A percentile compares a stretch with the other conserved stretches of the same genome.
These are phyloP conservation scores for Syzygium aromaticum DNA, from an alignment of 345 rosid genomes.

Conservation along the genomic window DNA sequence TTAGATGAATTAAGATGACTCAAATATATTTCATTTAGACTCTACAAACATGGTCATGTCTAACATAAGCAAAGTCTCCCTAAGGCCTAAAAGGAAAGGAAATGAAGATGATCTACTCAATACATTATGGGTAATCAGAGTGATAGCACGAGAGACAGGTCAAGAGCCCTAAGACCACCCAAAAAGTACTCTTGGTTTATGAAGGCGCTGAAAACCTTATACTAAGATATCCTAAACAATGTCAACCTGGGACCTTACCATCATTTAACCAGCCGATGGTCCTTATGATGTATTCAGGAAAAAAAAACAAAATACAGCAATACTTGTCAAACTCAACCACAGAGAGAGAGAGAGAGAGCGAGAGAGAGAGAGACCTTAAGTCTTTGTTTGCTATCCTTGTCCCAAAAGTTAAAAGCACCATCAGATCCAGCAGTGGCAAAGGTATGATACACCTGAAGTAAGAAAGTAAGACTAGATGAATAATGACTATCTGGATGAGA, in stretches of 20 bases:
- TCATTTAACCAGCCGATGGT: neutral
- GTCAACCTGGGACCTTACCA: neutral
- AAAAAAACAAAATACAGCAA: neutral
- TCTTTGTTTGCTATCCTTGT: conserved; percentile 97
- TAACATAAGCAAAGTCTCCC: neutral
- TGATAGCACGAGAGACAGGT: neutral
- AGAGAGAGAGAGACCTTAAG: conserved; percentile 54
- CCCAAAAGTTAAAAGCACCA: conserved; percentile 98
- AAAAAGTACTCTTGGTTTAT: neutral
- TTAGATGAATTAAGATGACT: neutral
- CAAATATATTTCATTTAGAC: neutral
- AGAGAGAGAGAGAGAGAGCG: neutral
- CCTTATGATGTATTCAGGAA: neutral
- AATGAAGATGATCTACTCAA: neutral
- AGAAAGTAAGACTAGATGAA: neutral
- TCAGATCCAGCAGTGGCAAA: conserved; percentile 99
- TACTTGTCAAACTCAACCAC: neutral
- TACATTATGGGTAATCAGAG: neutral
- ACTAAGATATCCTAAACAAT: neutral
- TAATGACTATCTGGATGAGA: neutral
- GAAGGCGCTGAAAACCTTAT: neutral
- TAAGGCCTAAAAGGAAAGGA: neutral
- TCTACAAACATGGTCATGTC: neutral
- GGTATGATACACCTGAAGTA: conserved; percentile 74
- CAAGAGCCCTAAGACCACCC: neutral